Conservation (phyloP, 345 rosid species). For the Alliaria petiolata region DNA sequence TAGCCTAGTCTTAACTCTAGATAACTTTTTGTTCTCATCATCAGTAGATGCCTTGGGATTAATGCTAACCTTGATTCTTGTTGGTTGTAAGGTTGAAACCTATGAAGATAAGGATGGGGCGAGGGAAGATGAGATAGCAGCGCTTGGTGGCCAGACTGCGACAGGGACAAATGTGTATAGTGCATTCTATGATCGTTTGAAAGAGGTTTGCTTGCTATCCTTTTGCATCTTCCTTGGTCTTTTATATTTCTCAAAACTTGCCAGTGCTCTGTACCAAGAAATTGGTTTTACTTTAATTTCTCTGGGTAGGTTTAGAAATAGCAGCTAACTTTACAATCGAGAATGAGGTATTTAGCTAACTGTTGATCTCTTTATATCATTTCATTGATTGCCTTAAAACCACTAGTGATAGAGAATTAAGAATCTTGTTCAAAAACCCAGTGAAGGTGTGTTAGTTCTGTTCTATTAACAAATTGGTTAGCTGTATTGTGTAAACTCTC, state of each 20-base stretch:
- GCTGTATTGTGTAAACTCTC: not conserved
- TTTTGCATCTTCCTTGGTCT: not conserved
- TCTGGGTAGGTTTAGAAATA: not conserved
- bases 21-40: not conserved
- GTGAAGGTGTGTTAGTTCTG: not conserved
- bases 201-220: conserved; percentile 52
- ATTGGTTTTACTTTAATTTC: not conserved
- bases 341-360: not conserved
- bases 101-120: conserved; percentile 86
- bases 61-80: conserved; percentile 2
- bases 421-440: not conserved
- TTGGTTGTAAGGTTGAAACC: conserved; percentile 53
- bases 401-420: not conserved
- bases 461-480: not conserved
- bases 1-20: not conserved
- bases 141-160: conserved; percentile 85
- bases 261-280: not conserved
- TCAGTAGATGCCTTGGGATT: not conserved
- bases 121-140: conserved; percentile 90
- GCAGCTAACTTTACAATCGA: not conserved
- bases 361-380: not conserved
- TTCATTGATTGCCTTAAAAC: not conserved
- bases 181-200: conserved; percentile 86
- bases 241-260: not conserved
- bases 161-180: conserved; percentile 71